Percentiles rank a stretch among this genome's conserved stretches.
These are phyloP conservation scores for Yamadazyma nakazawae DNA, from an alignment of 805 yeast genomes.

Conservation along the genomic window DNA sequence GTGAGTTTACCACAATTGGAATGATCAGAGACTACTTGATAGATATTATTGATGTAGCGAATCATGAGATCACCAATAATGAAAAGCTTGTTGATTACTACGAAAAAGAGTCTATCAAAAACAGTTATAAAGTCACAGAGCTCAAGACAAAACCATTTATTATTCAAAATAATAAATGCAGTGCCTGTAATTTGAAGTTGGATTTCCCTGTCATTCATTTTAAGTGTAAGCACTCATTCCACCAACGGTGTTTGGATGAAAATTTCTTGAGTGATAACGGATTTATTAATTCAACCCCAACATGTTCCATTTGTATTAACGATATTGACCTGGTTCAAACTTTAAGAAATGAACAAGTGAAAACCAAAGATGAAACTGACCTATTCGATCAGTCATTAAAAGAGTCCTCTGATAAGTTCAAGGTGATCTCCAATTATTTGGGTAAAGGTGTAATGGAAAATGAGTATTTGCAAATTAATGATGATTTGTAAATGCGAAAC, in stretches of 20 bases:
- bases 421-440: slow-evolving; percentile 72
- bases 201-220: slow-evolving; percentile 83
- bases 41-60: slow-evolving; percentile 55
- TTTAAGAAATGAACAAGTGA: slow-evolving; percentile 57
- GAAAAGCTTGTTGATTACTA: slow-evolving; percentile 64
- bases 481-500: slow-evolving; percentile 3
- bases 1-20: slow-evolving; percentile 62
- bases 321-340: slow-evolving; percentile 65
- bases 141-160: slow-evolving; percentile 46
- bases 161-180: slow-evolving; percentile 61
- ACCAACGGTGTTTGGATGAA: slow-evolving; percentile 70
- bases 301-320: slow-evolving; percentile 76
- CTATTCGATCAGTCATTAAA: slow-evolving; percentile 56
- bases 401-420: slow-evolving; percentile 61
- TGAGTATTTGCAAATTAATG: slow-evolving; percentile 18
- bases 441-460: slow-evolving; percentile 83
- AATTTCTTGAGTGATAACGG: slow-evolving; percentile 23
- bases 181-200: slow-evolving; percentile 58
- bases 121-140: slow-evolving; percentile 50
- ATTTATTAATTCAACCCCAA: slow-evolving; percentile 9
- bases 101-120: slow-evolving; percentile 58
- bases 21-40: slow-evolving; percentile 66
- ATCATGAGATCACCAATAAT: slow-evolving; percentile 66
- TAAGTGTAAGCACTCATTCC: slow-evolving; percentile 83
- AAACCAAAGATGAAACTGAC: slow-evolving; percentile 58